phyloP scores from a whole-genome alignment of 495 filamentous ascomycete species.

The Hypoxylon trugodes region DNA sequence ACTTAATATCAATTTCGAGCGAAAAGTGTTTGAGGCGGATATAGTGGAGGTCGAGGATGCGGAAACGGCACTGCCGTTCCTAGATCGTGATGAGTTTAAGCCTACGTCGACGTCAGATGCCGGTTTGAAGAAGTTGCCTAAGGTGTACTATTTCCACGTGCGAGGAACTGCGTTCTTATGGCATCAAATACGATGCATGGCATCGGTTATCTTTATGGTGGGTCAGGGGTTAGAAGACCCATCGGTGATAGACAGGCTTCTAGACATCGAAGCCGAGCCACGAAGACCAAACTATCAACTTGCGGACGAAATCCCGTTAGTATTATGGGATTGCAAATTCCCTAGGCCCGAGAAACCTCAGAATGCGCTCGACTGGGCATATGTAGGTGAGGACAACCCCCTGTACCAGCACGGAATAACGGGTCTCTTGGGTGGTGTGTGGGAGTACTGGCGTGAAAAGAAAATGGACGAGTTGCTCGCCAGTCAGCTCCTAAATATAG shows the following conservation, averaged over 20 bases:
- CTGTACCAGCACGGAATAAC: constrained; percentile 62
- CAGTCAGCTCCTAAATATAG: constrained; percentile 69
- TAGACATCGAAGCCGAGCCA: constrained; percentile 75
- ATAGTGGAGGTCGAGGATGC: constrained; percentile 71
- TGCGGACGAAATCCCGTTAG: constrained; percentile 86
- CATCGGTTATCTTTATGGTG: constrained; percentile 85
- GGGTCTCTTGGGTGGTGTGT: constrained; percentile 76
- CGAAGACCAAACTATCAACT: constrained; percentile 84
- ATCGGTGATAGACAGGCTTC: constrained; percentile 71
- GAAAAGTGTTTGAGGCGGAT: constrained; percentile 77
- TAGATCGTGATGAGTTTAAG: constrained; percentile 41
- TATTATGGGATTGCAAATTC: constrained; percentile 95
- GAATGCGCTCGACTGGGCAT: constrained; percentile 80
- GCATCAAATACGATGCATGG: constrained; percentile 97
- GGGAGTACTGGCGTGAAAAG: constrained; percentile 79
- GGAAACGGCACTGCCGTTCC: constrained; percentile 54
- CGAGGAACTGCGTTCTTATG: constrained; percentile 94
- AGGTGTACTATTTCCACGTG: constrained; percentile 85
- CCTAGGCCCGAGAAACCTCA: constrained; percentile 57
- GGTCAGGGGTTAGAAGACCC: constrained; percentile 87
- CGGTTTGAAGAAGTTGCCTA: constrained; percentile 51
- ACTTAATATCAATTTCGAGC: constrained; percentile 81
- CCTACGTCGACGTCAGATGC: constrained; percentile 14
- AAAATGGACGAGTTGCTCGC: constrained; percentile 92
- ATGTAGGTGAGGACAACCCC: constrained; percentile 67